Base-by-base conservation (phyloP, 805 yeast species). In the Jamesozyma jinghongensis region DNA sequence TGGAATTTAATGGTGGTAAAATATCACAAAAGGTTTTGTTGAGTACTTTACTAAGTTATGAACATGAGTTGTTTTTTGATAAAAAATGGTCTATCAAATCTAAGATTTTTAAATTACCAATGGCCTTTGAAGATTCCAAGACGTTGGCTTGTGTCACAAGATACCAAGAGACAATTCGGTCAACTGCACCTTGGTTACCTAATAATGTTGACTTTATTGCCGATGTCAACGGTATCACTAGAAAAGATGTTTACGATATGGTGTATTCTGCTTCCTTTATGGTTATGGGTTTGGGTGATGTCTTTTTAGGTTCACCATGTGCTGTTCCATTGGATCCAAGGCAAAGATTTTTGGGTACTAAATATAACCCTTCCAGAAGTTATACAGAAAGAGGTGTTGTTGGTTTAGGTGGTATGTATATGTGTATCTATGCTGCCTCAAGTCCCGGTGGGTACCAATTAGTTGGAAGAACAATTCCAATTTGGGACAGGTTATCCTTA, bases 361-460 rank as follows among this genome's bases (percentile, higher is more conserved):
- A 90, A 66, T 92, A 90, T 67, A 90, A 90, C 60, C 98, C 98
- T 31, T 84, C 96, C 12, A 77, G 98, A 70, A 85, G 97, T 1
- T 88, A 73, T 68, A 90, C 98, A 2, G 95, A 96, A 31, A 85
- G 86, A 58, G 98, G 98, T 51, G 84, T 92, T 29, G 97, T 90
- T 46, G 98, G 98, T 57, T 81, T 92, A 59, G 98, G 98, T 48
- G 97, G 98, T 53, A 86, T 83, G 85, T 92, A 87, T 73, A 88
- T 90, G 97, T 90, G 97, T 69, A 88, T 90, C 53, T 90, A 90
- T 65, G 86, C 97, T 26, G 88, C 90, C 90, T 94, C 86, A 51
- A 86, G 96, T 19, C 98, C 98, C 36, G 98, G 98, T 66, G 98
- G 98, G 26, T 90, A 90, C 66, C 97, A 90, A 67, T 73, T 90